Base-by-base conservation (phyloP, 163 green algal genomes). In the Chlamydomonas reinhardtii region DNA sequence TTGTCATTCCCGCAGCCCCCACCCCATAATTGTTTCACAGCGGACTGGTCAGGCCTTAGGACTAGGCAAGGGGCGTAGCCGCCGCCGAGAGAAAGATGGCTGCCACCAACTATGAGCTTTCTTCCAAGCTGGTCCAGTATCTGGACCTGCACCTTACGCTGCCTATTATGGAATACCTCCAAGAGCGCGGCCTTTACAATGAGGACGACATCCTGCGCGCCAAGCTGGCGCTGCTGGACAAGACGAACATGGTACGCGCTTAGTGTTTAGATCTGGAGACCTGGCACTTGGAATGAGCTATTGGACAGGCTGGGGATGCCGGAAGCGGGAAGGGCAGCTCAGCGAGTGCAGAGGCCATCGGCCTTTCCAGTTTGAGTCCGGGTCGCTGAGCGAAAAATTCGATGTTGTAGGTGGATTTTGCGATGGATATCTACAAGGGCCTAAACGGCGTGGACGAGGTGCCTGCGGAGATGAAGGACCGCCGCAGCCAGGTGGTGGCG, bases 91-190 rank as follows among this genome's bases (percentile, higher is more conserved):
- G 27, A 71, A 87, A 56, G 39, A 81, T 81, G 82, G 59, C 72
- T 43, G 72, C 72, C 37, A 72, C 81, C 24, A 72, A 92, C 14
- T 90, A 95, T 79, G 95, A 99, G 78, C 88, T 99, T 5, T 96
- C 92, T 27, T 88, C 81, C 3, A 91, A 89, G 87, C 93, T 99
- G n/a, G 89, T 90, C 59, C 94, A 95, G 72, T 98, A 95, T 82
- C 83, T 99, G 88, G 97, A 99, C 88, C 89, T 93, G 27, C 98
- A 99, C 87, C 90, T 99, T 25, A 95, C 98, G 22, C 99, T 99
- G 72, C 97, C 98, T 8, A 90, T 99, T 76, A 93, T 99, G 35
- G 98, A 99, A 92, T 99, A 99, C 87, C 88, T 99, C 65, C 92
- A 94, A 32, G 82, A 87, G 72, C 72, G 82, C 15, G 92, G 91